Base-by-base conservation (phyloP, 2,329 filamentous ascomycete species). In the Fusarium camptoceras region DNA sequence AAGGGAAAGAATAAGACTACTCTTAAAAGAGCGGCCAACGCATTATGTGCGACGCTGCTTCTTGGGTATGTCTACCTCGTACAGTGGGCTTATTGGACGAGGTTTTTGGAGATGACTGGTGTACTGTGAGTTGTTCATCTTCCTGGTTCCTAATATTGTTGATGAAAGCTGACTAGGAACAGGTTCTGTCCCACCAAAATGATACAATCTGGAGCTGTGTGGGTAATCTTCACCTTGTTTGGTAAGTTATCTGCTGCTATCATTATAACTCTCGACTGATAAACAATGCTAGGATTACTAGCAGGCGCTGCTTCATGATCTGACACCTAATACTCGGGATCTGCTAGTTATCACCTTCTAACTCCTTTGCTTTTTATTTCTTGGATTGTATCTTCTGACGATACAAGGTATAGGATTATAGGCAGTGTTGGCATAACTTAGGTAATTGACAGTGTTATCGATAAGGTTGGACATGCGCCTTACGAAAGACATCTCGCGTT, bases 71-170 rank as follows among this genome's bases (percentile, higher is more conserved):
- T 73, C 15, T 46, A 30, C 2, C 22, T 74, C 57, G 59, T 56
- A 2, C 61, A 57, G 22, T 64, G 58, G 59, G 53, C 71, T 5
- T 74, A 74, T 20, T 74, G 72, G 73, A 59, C 68, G 14, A 58
- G 53, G 14, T 65, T 69, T 11, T 18, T 75, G 18, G 44, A 72
- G 16, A 41, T 75, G 50, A 37, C 72, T 0, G 73, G 73, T 7
- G 57, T 64, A 8, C 50, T 72, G 70, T 72, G n/a, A 71, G 69
- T 62, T 1, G 2, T 25, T 6, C 12, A 2, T 43, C 4, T 43
- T 14, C 12, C 1, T n/a, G 5, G 16, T 18, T 34, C 5, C 5
- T 3, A 11, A 12, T 31, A 18, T 8, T 9, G 8, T 30, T 27
- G 5, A 37, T 5, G 5, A 0, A 9, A 39, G 6, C 54, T 50